Percentiles rank a stretch among this genome's conserved stretches.
Conservation (phyloP, 768 basidiomycete genomes). For the Xerocomus potaroensis region DNA sequence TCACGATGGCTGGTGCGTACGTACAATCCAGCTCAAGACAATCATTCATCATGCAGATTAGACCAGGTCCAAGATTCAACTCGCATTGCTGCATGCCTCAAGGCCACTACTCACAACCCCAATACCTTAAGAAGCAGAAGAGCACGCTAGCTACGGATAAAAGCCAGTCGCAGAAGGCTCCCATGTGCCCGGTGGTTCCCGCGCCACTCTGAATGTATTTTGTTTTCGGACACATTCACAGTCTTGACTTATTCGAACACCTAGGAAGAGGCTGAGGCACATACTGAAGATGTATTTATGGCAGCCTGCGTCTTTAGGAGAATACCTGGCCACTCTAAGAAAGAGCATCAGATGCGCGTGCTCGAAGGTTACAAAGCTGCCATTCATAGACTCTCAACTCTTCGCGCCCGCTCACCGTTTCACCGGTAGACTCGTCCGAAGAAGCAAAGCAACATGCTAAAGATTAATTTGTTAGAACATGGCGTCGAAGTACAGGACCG, state of each 20-base stretch:
- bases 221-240: too few relatives aligned
- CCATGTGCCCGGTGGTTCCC: constrained; percentile 43
- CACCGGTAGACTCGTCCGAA: constrained; percentile 39
- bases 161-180: constrained; percentile 18
- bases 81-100: constrained; percentile 53
- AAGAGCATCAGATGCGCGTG: constrained; percentile 44
- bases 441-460: constrained; percentile 47
- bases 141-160: constrained; percentile 44
- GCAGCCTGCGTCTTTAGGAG: constrained; percentile 39
- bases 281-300: constrained; percentile 50
- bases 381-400: constrained; percentile 14
- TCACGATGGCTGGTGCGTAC: constrained; percentile 15
- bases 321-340: constrained; percentile 28
- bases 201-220: constrained; percentile 46
- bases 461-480: constrained; percentile 34
- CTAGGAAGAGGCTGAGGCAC: constrained; percentile 47
- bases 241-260: constrained; percentile 42
- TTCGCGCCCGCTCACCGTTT: background rate
- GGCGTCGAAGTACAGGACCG: constrained; percentile 10
- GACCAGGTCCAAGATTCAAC: constrained; percentile 37
- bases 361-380: constrained; percentile 57
- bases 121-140: constrained; percentile 53
- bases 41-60: background rate
- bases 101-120: constrained; percentile 57
- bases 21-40: background rate